Evolutionary conservation across 2,329 filamentous ascomycete species (phyloP).

Genomic region (Talaromyces albobiverticillius): DNA sequence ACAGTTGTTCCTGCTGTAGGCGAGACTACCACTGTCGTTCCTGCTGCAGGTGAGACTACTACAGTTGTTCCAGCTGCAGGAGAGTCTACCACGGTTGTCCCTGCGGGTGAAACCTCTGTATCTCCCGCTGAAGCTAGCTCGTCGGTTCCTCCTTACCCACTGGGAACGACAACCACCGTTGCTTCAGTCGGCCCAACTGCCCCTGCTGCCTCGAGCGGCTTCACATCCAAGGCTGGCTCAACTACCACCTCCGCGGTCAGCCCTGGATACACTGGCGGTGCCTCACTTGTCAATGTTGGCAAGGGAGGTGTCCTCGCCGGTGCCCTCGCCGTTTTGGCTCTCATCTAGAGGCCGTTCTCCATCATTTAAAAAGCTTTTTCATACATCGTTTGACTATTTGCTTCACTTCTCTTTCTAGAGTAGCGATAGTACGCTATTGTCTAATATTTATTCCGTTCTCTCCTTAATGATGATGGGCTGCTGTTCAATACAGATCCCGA

Average conservation of each 20-base stretch:
- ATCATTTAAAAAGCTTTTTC: not conserved
- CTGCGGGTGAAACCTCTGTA: not conserved
- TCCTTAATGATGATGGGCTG: not conserved
- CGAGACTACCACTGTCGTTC: not conserved
- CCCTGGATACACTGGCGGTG: conserved; percentile 10
- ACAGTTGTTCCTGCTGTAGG: not conserved
- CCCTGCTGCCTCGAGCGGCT: not conserved
- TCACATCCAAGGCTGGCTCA: conserved; percentile 4
- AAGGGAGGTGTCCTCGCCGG: conserved; percentile 1
- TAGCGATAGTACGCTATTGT: conserved; percentile 14
- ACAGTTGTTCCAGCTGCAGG: not conserved
- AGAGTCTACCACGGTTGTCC: not conserved
- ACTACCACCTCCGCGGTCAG: conserved; percentile 2
- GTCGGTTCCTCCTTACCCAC: not conserved
- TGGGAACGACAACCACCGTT: not conserved
- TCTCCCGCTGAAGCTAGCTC: not conserved
- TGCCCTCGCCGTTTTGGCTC: conserved; percentile 6
- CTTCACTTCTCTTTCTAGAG: conserved; percentile 3
- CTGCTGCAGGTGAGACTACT: not conserved
- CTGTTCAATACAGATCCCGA: not conserved
- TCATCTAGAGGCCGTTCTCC: conserved; percentile 1
- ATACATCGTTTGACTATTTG: too few species aligned
- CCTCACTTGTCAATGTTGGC: conserved; percentile 7
- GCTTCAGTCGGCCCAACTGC: not conserved
- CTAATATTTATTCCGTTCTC: conserved; percentile 10